A percentile compares a stretch with the other conserved stretches of the same genome.
These are phyloP conservation scores for Diaporthe australafricana DNA, from an alignment of 2,329 filamentous ascomycete genomes.

Conservation along the genomic window DNA sequence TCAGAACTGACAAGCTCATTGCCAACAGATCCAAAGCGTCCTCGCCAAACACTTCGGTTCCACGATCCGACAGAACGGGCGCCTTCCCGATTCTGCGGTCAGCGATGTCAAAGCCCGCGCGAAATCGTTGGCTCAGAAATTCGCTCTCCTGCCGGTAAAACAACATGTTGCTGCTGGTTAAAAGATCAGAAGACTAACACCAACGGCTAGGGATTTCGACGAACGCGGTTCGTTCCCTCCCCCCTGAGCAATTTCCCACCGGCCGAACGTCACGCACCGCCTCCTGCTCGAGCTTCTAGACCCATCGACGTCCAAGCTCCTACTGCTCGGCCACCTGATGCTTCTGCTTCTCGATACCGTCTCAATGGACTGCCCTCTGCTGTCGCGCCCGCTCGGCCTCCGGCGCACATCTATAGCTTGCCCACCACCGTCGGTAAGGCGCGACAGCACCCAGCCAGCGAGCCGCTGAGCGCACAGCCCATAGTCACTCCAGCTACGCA, in stretches of 20 bases:
- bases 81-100: background rate
- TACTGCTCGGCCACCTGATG: background rate
- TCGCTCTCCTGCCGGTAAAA: conserved; percentile 30
- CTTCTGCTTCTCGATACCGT: background rate
- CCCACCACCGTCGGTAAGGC: background rate
- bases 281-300: background rate
- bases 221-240: background rate
- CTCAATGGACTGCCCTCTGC: background rate
- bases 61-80: background rate
- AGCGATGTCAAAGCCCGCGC: background rate
- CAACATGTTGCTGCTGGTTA: no score
- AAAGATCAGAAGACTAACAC: conserved; percentile 5
- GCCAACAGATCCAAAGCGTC: conserved; percentile 11
- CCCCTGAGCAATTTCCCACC: background rate
- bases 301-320: background rate
- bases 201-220: conserved; percentile 25
- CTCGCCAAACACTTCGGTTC: conserved; percentile 5
- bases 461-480: background rate
- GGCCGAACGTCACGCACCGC: background rate
- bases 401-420: background rate
- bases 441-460: background rate
- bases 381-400: background rate
- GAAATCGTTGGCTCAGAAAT: background rate
- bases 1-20: background rate
- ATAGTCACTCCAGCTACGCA: background rate